Percentiles rank a stretch among this genome's conserved stretches.
These are phyloP conservation scores for Trichoderma breve DNA, from an alignment of 2,329 filamentous ascomycete species.

Conservation along the genomic window DNA sequence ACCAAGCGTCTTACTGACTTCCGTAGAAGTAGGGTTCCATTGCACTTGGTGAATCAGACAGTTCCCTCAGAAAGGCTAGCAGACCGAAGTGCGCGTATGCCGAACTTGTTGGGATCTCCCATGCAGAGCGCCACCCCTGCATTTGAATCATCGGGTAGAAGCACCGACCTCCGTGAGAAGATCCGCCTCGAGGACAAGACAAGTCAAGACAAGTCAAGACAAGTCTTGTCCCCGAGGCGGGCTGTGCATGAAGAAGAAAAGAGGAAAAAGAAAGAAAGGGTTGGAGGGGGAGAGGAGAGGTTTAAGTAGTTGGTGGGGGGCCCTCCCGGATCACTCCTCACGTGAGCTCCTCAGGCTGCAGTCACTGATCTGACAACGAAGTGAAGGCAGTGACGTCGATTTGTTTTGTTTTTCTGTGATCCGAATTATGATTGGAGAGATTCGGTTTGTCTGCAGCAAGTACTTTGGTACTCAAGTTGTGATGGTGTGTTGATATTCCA, in stretches of 20 bases:
- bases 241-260: neutral
- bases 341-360: conserved; percentile 18
- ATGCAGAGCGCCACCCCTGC: neutral
- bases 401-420: neutral
- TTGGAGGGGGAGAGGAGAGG: conserved; percentile 14
- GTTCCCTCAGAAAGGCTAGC: neutral
- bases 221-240: neutral
- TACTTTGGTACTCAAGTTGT: neutral
- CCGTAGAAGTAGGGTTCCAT: neutral
- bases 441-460: neutral
- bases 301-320: conserved; percentile 19
- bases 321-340: conserved; percentile 10
- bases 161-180: neutral
- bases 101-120: neutral
- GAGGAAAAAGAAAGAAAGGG: conserved; percentile 12
- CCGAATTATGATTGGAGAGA: neutral
- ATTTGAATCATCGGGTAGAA: conserved; percentile 5
- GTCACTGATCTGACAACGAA: neutral
- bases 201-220: too few relatives aligned
- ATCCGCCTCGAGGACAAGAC: neutral
- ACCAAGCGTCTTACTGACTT: neutral
- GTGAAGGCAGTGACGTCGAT: neutral
- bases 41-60: neutral
- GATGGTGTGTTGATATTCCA: neutral
- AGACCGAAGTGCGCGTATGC: neutral